Evolutionary conservation across 345 rosid genomes (phyloP).

Genomic region (Corchorus capsularis): DNA sequence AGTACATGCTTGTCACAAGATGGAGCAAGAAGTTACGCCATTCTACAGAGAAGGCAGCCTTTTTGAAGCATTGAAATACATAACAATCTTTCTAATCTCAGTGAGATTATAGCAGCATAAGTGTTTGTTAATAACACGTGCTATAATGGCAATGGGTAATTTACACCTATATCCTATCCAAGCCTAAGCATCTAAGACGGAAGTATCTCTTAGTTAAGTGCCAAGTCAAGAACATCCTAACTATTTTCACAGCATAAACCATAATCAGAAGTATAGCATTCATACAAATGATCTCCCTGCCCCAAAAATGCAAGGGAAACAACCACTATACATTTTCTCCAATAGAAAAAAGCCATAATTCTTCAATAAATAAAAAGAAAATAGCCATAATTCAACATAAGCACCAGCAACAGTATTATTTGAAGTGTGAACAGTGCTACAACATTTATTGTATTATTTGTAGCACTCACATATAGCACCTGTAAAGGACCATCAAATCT

Average conservation of each 20-base stretch:
- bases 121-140: not conserved
- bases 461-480: not conserved
- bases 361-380: no score
- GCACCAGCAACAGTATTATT: no score
- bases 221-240: not conserved
- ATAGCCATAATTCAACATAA: no score
- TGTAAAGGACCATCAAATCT: conserved; percentile 6
- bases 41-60: not conserved
- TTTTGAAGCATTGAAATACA: not conserved
- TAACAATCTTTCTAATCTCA: not conserved
- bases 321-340: not conserved
- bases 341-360: not conserved
- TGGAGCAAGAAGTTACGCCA: conserved; percentile 9
- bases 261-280: not conserved
- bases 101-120: not conserved
- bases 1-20: not conserved
- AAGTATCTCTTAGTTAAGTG: not conserved
- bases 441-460: not conserved
- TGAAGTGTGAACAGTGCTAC: not conserved
- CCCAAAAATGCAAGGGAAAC: not conserved
- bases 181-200: not conserved
- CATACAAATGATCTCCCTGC: not conserved
- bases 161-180: not conserved
- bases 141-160: not conserved
- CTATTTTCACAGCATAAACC: not conserved